Evolutionary conservation across 1,139 yeast genomes (phyloP), one percentile per base, ranked within the genome.

Genomic region (Sugiyamaella grinbergsii): DNA sequence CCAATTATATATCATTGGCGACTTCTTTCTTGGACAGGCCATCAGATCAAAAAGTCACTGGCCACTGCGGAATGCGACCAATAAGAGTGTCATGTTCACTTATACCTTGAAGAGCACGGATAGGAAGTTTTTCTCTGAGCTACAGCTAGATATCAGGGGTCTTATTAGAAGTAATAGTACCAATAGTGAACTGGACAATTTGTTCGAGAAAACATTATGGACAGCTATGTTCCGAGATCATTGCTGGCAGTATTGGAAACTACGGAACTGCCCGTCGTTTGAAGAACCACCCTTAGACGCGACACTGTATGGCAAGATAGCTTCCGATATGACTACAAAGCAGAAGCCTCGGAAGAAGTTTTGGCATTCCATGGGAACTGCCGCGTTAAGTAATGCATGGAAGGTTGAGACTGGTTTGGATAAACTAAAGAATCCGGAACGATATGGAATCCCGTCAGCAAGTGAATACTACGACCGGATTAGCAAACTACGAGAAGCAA

Each of bases 171-270:
- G 28, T 16, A 23, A 20, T 8, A 24, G 36, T 18, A 23, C 56
- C 5, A 61, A 58, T 13, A 38, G 50, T 5, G 51, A 59, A 4
- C 19, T 41, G 29, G 38, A 41, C 8, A 31, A 41, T 28, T 18
- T 41, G 18, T 60, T 62, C 45, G 38, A 54, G 22, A 51, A 57
- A 11, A 52, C 68, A 4, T 47, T 67, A 22, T 51, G 53, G 32
- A 37, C 54, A 1, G 59, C 68, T 7, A 42, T 66, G 10, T 46
- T 41, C 11, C 57, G 69, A 26, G 73, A 70, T 43, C 47, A 47
- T 7, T 56, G 58, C 32, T 70, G 73, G 73, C 68, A 64, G 43
- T 46, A 49, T n/a, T 70, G 73, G 73, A 70, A 70, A 53, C 55
- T 62, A 43, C 55, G 51, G 24, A 61, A 57, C 46, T 66, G 71